Evolutionary conservation across 2,329 filamentous ascomycete species (phyloP), one percentile per base, ranked within the genome.

Genomic region (Lecanicillium sp.): DNA sequence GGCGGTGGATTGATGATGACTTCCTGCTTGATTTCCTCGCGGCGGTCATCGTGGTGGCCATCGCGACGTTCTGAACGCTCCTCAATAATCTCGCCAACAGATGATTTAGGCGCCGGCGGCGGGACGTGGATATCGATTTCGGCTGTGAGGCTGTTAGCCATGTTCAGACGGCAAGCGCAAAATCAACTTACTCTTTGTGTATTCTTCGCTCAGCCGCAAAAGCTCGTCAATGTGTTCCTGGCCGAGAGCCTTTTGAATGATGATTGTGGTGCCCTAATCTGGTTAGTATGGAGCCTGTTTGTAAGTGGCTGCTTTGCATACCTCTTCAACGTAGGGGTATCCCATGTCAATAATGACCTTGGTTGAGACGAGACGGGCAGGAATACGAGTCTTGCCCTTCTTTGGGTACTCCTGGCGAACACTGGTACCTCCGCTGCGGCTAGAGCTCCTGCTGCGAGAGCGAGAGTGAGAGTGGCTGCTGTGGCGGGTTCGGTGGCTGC

Each of bases 161-260:
- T 3, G 15, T 49, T 20, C 32, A 20, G 12, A 2, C 17, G 9
- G n/a, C 14, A 39, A 6, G 15, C 23, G 17, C n/a, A n/a, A 14
- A 11, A 2, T 17, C 14, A 2, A 14, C 72, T 60, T 58, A 79
- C 77, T 72, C 60, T 78, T 77, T 61, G 77, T 83, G 67, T 88
- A 90, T 26, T 85, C 81, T 59, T 90, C 86, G 65, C 88, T 94
- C 42, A 90, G 73, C 58, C 81, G 84, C 58, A 96, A 86, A 37
- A 96, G 75, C 59, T 94, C 86, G 57, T 96, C 90, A 54, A 96
- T 96, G 58, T 95, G 89, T 15, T 91, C 82, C 58, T 94, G 90
- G 14, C 88, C 87, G 5, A 97, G 75, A 9, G 91, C 90, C 60
- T 87, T 85, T 56, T 86, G 81, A 27, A 97, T 82, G 44, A 95